Conservation (phyloP, 106 monocot species). For the Apostasia ramifera region DNA sequence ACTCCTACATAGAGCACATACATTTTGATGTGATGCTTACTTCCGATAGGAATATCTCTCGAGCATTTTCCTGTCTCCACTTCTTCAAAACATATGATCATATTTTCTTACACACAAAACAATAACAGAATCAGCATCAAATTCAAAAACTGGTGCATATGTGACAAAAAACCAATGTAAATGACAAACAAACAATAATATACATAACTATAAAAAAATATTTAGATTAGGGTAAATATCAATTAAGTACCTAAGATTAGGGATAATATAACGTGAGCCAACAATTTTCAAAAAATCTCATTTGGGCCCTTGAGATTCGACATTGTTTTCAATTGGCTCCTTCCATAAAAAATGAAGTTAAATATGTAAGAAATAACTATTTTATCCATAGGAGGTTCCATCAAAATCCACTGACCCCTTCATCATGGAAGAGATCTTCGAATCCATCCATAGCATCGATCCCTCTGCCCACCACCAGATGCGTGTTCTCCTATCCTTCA, state of each 20-base stretch:
- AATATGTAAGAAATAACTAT: too few relatives aligned
- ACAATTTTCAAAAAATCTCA: too few relatives aligned
- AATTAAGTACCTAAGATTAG: too few relatives aligned
- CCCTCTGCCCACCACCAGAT: neutral
- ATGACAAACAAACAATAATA: too few relatives aligned
- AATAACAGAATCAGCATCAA: slow-evolving; percentile 2
- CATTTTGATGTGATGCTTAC: slow-evolving; percentile 41
- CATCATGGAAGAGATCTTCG: neutral
- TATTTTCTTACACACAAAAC: slow-evolving; percentile 48
- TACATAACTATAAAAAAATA: too few relatives aligned
- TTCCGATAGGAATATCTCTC: slow-evolving; percentile 42
- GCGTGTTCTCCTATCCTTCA: neutral
- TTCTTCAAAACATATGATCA: slow-evolving; percentile 80
- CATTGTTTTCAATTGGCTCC: too few relatives aligned
- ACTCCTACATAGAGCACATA: slow-evolving; percentile 16
- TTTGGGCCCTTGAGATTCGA: too few relatives aligned
- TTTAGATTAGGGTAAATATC: too few relatives aligned
- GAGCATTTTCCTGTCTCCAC: slow-evolving; percentile 46
- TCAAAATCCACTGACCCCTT: neutral
- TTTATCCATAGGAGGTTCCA: neutral
- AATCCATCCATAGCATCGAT: neutral
- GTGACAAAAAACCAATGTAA: too few relatives aligned
- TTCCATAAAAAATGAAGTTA: too few relatives aligned
- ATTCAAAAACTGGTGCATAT: too few relatives aligned
- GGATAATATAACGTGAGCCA: too few relatives aligned